phyloP scores from a whole-genome alignment of 2,329 filamentous ascomycete species.

The Teratosphaeria pseudoeucalypti region DNA sequence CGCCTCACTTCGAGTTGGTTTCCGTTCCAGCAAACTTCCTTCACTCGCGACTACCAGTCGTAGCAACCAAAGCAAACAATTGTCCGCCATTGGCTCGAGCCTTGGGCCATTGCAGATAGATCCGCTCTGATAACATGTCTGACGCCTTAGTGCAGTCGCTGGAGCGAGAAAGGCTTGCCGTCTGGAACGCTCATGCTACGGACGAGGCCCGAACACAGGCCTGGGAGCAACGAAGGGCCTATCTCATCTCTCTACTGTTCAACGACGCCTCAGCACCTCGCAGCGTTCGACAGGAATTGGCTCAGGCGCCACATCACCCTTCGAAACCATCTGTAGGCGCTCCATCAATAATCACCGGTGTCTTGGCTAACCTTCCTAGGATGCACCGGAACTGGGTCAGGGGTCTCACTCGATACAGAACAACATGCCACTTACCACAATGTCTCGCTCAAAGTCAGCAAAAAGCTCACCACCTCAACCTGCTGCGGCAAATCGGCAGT shows the following conservation, averaged over 20 bases:
- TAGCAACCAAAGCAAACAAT: background rate
- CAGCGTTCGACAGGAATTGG: background rate
- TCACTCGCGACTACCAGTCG: background rate
- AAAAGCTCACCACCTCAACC: constrained; percentile 5
- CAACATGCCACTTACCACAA: constrained; percentile 5
- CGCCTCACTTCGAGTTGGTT: background rate
- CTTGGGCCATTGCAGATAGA: background rate
- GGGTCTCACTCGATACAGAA: constrained; percentile 2
- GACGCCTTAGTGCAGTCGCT: constrained; percentile 10
- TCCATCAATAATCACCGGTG: background rate
- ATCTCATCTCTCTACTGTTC: constrained; percentile 12
- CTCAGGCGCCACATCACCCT: background rate
- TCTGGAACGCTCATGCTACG: constrained; percentile 25
- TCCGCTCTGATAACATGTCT: background rate
- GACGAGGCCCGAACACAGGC: constrained; percentile 26
- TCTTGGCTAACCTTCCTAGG: background rate
- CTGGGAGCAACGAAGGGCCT: constrained; percentile 22
- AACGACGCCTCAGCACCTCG: constrained; percentile 4
- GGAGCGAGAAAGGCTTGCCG: constrained; percentile 26
- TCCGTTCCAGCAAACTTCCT: constrained; percentile 1
- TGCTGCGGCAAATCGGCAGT: constrained; percentile 1
- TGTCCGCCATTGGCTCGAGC: background rate
- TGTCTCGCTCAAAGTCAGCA: constrained; percentile 8
- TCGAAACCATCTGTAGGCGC: background rate
- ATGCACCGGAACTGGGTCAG: background rate